Conservation (phyloP, 352 stramenopile species). For the Pythium grandisporangium region DNA sequence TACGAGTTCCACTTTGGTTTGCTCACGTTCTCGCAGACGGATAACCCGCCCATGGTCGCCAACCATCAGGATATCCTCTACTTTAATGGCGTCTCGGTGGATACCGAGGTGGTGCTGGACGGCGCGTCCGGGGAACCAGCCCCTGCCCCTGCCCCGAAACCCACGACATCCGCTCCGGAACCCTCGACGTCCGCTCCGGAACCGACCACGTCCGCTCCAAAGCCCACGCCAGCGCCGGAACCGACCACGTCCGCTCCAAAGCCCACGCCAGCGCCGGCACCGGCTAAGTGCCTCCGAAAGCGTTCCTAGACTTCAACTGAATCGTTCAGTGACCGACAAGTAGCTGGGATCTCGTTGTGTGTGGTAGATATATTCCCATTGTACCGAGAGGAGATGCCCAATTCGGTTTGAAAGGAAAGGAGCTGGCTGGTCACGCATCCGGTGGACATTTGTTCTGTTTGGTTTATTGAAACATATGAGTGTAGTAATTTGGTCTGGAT, state of each 20-base stretch:
- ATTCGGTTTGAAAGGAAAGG: no score
- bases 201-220: background rate
- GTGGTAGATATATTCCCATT: no score
- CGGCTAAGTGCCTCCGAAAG: background rate
- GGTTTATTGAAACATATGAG: no score
- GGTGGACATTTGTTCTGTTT: no score
- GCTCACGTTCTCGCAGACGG: slow-evolving; percentile 49
- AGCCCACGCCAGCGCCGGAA: background rate
- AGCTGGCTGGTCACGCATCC: no score
- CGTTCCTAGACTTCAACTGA: no score
- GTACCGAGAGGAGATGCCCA: no score
- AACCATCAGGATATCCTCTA: slow-evolving; percentile 42
- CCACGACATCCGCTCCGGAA: background rate
- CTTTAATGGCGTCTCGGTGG: slow-evolving; percentile 58
- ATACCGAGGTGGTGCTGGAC: slow-evolving; percentile 24
- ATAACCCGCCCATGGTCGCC: slow-evolving; percentile 31
- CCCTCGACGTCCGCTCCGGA: background rate
- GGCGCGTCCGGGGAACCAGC: background rate
- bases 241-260: background rate
- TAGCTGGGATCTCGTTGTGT: no score
- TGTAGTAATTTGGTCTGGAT: no score
- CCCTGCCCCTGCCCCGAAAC: background rate
- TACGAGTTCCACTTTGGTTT: slow-evolving; percentile 62
- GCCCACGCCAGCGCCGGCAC: background rate
- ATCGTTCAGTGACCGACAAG: no score